Percentiles rank a stretch among this genome's conserved stretches.
Conservation (phyloP, 768 basidiomycete species). For the Auriscalpium vulgare region DNA sequence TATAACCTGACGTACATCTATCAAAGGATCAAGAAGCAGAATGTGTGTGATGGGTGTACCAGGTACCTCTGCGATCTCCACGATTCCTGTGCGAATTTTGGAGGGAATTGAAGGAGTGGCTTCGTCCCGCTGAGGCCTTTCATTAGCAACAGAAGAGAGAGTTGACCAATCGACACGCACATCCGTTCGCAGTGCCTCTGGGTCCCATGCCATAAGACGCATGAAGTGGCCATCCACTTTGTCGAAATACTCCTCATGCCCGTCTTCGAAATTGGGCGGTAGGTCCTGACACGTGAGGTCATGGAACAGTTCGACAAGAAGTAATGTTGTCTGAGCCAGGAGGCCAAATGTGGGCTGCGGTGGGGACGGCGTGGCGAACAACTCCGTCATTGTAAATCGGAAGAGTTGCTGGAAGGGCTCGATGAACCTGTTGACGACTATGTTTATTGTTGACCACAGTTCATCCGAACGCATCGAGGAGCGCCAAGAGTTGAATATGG, state of each 20-base stretch:
- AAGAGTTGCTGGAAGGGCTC: conserved; percentile 80
- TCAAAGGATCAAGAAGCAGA: conserved; percentile 1
- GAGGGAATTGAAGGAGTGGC: conserved; percentile 79
- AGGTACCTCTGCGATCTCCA: conserved; percentile 83
- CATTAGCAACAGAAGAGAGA: background rate
- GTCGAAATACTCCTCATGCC: conserved; percentile 75
- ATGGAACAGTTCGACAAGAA: conserved; percentile 82
- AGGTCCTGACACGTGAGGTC: conserved; percentile 95
- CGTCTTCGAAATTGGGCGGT: conserved; percentile 89
- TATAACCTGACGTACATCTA: conserved; percentile 80
- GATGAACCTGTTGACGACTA: conserved; percentile 80
- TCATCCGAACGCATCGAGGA: conserved; percentile 81
- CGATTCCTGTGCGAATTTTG: conserved; percentile 79
- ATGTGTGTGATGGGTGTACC: conserved; percentile 4
- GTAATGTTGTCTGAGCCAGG: conserved; percentile 66
- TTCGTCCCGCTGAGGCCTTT: conserved; percentile 58
- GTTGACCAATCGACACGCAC: conserved; percentile 28
- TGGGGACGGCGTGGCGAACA: conserved; percentile 35
- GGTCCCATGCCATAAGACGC: conserved; percentile 75
- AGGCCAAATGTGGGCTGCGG: conserved; percentile 34
- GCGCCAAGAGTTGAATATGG: conserved; percentile 92
- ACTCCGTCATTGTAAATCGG: conserved; percentile 47
- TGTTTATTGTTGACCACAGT: conserved; percentile 86
- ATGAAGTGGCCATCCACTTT: conserved; percentile 65
- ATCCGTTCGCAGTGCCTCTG: conserved; percentile 56